phyloP scores from a whole-genome alignment of 441 rosid genomes.

The Pelargonium fulgidum region DNA sequence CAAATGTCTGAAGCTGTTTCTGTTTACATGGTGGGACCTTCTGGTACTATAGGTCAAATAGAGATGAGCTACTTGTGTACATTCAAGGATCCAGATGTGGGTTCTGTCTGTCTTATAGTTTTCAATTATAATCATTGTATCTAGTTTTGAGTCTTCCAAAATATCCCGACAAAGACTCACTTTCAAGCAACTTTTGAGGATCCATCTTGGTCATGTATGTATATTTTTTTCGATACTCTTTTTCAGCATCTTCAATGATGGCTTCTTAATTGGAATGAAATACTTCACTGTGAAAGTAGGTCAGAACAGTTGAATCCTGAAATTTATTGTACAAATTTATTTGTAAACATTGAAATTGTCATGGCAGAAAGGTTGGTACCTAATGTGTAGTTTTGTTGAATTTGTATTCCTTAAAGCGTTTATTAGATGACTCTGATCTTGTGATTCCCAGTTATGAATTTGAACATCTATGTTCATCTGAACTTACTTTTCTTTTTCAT shows the following conservation, averaged over 20 bases:
- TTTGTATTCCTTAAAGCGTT: background rate
- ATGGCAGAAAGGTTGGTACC: constrained; percentile 14
- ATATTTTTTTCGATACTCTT: constrained; percentile 19
- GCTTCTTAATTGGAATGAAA: background rate
- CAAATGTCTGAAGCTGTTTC: constrained; percentile 17
- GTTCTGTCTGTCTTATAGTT: constrained; percentile 35
- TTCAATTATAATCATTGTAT: constrained; percentile 21
- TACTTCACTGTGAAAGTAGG: background rate
- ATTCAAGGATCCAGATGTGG: constrained; percentile 27
- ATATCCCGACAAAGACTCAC: constrained; percentile 5
- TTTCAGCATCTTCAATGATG: background rate
- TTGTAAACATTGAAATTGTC: background rate
- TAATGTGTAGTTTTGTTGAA: background rate
- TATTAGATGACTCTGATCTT: too few species aligned
- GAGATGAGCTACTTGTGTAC: constrained; percentile 36
- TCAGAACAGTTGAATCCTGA: background rate
- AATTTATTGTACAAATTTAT: constrained; percentile 4
- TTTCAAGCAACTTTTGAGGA: constrained; percentile 11
- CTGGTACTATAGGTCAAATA: constrained; percentile 24
- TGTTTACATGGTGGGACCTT: constrained; percentile 21
- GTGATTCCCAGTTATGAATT: too few species aligned
- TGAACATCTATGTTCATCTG: too few species aligned
- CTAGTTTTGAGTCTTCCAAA: constrained; percentile 27
- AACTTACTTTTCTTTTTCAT: too few species aligned
- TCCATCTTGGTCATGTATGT: constrained; percentile 18